Evolutionary conservation across 176 grass and related monocot genomes (phyloP).

Genomic region (Neostapfia colusana): DNA sequence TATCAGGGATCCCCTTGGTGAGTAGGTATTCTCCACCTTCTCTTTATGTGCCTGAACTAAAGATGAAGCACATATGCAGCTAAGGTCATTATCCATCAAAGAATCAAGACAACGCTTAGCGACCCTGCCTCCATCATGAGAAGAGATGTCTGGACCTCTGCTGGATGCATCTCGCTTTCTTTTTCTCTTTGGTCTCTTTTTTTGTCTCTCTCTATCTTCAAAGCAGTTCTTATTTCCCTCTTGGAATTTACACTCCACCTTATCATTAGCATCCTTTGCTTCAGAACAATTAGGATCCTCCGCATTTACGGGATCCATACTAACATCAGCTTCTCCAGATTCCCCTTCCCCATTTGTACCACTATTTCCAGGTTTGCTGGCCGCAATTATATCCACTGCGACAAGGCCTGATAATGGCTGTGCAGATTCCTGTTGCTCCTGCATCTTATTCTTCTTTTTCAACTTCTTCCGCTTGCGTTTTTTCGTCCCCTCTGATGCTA

Average conservation of each 20-base stretch:
- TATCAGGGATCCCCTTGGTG: conserved; percentile 49
- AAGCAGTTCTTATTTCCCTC: background rate
- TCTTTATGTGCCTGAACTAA: conserved; percentile 31
- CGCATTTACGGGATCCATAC: conserved; percentile 18
- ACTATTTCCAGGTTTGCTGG: conserved; percentile 10
- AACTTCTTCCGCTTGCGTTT: conserved; percentile 17
- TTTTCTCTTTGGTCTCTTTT: conserved; percentile 15
- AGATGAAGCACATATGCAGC: conserved; percentile 16
- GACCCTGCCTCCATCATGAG: background rate
- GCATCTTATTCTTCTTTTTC: conserved; percentile 35
- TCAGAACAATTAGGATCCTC: conserved; percentile 14
- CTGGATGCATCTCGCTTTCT: background rate
- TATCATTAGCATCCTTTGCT: conserved; percentile 17
- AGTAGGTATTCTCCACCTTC: conserved; percentile 33
- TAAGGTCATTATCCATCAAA: conserved; percentile 16
- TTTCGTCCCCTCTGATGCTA: conserved; percentile 5
- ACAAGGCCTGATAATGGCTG: background rate
- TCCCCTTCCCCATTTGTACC: background rate
- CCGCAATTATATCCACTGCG: background rate
- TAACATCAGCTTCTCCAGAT: conserved; percentile 7
- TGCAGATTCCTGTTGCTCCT: background rate
- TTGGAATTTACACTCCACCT: background rate
- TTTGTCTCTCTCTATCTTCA: background rate
- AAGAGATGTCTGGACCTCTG: conserved; percentile 17
- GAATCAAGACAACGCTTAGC: background rate